Conservation (phyloP, 2,329 filamentous ascomycete genomes). For the Xylariaceae sp. region DNA sequence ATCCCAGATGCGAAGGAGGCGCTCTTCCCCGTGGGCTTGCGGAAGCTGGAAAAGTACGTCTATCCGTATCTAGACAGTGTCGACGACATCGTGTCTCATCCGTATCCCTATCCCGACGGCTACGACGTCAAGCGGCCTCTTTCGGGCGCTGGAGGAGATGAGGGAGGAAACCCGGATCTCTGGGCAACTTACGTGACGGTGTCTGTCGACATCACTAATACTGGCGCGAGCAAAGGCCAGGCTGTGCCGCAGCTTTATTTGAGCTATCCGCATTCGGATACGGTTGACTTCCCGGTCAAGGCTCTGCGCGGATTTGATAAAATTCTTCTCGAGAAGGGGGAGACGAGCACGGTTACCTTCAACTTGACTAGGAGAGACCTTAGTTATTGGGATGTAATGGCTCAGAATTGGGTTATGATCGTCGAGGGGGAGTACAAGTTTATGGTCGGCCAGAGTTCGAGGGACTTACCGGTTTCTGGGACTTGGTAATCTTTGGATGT, state of each 20-base stretch:
- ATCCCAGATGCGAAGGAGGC: conserved; percentile 63
- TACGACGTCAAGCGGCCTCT: conserved; percentile 57
- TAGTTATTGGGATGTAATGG: conserved; percentile 73
- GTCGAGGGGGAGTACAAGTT: conserved; percentile 51
- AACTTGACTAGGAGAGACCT: conserved; percentile 71
- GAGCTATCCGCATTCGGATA: conserved; percentile 45
- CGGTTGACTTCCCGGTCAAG: conserved; percentile 68
- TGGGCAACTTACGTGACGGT: conserved; percentile 63
- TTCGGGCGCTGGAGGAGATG: conserved; percentile 72
- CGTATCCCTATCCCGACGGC: conserved; percentile 61
- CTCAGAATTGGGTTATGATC: conserved; percentile 74
- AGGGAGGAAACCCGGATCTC: conserved; percentile 71
- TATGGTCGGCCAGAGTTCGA: conserved; percentile 47
- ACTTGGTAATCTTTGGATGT: conserved; percentile 29
- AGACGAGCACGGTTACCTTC: conserved; percentile 61
- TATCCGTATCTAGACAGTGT: conserved; percentile 71
- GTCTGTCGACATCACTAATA: conserved; percentile 60
- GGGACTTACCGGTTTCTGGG: conserved; percentile 35
- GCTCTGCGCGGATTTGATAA: conserved; percentile 80
- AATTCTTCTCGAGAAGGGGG: conserved; percentile 61
- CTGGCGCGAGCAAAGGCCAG: conserved; percentile 51
- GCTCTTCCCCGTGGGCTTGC: conserved; percentile 66
- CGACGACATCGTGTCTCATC: conserved; percentile 50
- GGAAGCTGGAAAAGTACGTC: conserved; percentile 71
- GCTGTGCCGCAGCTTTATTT: conserved; percentile 57